Conservation (phyloP, 768 basidiomycete genomes). For the Lactifluus hygrophoroides region DNA sequence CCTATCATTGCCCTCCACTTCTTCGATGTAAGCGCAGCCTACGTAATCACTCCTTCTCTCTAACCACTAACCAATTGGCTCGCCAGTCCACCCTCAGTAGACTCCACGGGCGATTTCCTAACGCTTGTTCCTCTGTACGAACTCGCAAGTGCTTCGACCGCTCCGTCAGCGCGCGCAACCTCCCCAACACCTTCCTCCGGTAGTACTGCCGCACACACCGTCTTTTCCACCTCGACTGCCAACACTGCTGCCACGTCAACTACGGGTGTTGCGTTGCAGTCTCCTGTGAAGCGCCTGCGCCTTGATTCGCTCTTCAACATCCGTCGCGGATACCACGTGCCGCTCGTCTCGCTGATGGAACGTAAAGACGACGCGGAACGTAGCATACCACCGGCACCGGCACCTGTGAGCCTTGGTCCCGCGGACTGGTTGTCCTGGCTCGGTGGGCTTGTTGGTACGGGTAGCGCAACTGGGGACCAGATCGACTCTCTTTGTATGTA, state of each 20-base stretch:
- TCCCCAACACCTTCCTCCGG: conserved; percentile 29
- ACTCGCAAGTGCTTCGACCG: background rate
- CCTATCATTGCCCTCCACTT: conserved; percentile 5
- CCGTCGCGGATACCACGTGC: conserved; percentile 40
- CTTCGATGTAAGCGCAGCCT: conserved; percentile 8
- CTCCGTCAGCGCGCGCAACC: background rate
- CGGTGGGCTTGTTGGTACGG: conserved; percentile 36
- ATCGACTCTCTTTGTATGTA: conserved; percentile 50
- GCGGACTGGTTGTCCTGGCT: conserved; percentile 39
- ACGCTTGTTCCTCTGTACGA: conserved; percentile 13
- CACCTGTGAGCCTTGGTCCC: conserved; percentile 52
- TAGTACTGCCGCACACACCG: background rate
- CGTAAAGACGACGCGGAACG: conserved; percentile 26
- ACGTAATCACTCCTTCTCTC: background rate
- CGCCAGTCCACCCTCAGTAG: conserved; percentile 29
- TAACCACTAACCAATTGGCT: background rate
- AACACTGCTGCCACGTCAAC: background rate
- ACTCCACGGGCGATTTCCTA: conserved; percentile 17
- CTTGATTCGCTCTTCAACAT: conserved; percentile 56
- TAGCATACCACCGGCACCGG: conserved; percentile 46
- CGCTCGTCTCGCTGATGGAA: conserved; percentile 43
- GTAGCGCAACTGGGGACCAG: conserved; percentile 46
- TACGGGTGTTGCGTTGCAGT: conserved; percentile 2
- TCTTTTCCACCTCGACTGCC: background rate
- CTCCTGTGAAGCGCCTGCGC: conserved; percentile 31